Evolutionary conservation across 345 rosid species (phyloP).

Genomic region (Citrus reticulata): DNA sequence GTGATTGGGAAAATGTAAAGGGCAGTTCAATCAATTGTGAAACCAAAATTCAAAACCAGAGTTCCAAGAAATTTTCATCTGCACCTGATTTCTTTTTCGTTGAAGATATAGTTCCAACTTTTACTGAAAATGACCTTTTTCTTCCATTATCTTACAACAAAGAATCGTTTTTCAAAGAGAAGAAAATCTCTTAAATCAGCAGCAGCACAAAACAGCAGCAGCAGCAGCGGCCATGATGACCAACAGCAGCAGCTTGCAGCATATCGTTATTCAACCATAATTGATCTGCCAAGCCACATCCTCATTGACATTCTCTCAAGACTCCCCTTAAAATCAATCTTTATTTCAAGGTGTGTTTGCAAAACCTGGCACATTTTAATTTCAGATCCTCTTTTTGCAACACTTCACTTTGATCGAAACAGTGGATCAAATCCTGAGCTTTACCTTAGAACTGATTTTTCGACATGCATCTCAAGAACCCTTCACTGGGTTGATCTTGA

Average conservation of each 20-base stretch:
- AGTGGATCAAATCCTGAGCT: slow-evolving; percentile 1
- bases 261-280: neutral
- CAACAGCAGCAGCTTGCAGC: neutral
- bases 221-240: neutral
- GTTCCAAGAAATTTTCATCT: too few relatives aligned
- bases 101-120: neutral
- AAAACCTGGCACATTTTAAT: slow-evolving; percentile 8
- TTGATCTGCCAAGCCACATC: slow-evolving; percentile 10
- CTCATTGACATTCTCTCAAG: slow-evolving; percentile 4
- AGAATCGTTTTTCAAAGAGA: neutral
- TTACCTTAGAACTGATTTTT: slow-evolving; percentile 10
- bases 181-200: neutral
- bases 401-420: neutral
- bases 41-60: too few relatives aligned
- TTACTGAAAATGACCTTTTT: neutral
- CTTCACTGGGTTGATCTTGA: slow-evolving; percentile 17
- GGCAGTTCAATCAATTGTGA: too few relatives aligned
- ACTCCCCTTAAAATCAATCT: slow-evolving; percentile 13
- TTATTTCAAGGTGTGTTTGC: slow-evolving; percentile 18
- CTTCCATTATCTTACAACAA: neutral
- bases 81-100: too few relatives aligned
- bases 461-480: neutral
- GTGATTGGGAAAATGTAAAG: too few relatives aligned
- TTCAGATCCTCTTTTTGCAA: slow-evolving; percentile 15
- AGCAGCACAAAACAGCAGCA: neutral